phyloP scores from a whole-genome alignment of 495 filamentous ascomycete genomes.

The Penicillium roqueforti region DNA sequence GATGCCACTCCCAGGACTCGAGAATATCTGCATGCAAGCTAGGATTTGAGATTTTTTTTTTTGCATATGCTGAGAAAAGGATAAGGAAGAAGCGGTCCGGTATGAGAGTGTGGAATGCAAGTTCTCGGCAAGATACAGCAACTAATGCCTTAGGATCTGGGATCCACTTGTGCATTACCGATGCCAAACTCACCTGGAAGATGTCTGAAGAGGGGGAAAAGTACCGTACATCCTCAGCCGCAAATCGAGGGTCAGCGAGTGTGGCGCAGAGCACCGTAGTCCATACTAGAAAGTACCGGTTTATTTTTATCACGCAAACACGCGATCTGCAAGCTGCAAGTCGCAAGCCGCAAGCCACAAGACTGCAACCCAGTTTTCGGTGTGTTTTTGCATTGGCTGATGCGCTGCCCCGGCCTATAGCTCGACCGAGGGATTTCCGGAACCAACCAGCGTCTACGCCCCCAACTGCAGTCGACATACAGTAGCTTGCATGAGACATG shows the following conservation, averaged over 20 bases:
- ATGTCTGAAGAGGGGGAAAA: neutral
- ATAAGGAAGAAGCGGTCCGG: neutral
- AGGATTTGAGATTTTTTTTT: neutral
- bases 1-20: neutral
- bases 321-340: slow-evolving; percentile 5
- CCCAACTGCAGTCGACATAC: neutral
- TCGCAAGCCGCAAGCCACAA: slow-evolving; percentile 1
- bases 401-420: neutral
- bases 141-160: neutral
- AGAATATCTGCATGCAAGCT: neutral
- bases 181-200: slow-evolving; percentile 1
- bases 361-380: neutral
- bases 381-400: neutral
- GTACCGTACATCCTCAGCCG: slow-evolving; percentile 11
- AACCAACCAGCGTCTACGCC: slow-evolving; percentile 2
- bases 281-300: slow-evolving; percentile 2
- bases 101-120: neutral
- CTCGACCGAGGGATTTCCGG: slow-evolving; percentile 1
- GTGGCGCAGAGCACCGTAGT: slow-evolving; percentile 20
- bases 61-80: neutral
- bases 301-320: slow-evolving; percentile 1
- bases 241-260: slow-evolving; percentile 7
- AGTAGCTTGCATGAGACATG: slow-evolving; percentile 5
- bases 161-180: neutral
- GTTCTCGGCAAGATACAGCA: neutral